Evolutionary conservation across 805 yeast genomes (phyloP).

Genomic region (Candida andamanensis): DNA sequence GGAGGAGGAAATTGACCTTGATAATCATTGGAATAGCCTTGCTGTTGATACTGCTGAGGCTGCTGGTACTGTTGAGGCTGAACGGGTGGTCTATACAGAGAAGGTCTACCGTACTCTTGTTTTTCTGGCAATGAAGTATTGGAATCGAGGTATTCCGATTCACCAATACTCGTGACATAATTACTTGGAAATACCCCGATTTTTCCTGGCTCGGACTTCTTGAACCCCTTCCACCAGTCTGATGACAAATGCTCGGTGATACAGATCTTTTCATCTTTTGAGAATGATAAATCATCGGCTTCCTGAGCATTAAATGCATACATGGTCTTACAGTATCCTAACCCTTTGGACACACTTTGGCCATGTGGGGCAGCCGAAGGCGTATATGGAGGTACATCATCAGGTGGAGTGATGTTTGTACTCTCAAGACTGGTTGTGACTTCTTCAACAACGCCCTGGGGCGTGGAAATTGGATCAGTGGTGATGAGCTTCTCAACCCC

Average conservation of each 20-base stretch:
- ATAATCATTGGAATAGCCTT: constrained; percentile 3
- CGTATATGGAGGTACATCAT: background rate
- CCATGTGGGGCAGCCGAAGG: constrained; percentile 5
- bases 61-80: constrained; percentile 13
- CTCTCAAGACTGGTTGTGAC: constrained; percentile 4
- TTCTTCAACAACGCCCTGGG: too few relatives aligned
- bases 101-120: background rate
- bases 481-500: constrained; percentile 30
- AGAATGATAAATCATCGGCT: constrained; percentile 63
- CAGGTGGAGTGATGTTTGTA: constrained; percentile 1
- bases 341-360: constrained; percentile 12
- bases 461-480: too few relatives aligned
- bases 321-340: constrained; percentile 52
- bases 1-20: constrained; percentile 4
- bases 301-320: constrained; percentile 75
- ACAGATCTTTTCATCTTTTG: constrained; percentile 62
- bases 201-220: constrained; percentile 28
- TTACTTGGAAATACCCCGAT: constrained; percentile 89
- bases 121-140: constrained; percentile 2
- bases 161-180: constrained; percentile 53
- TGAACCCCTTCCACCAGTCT: constrained; percentile 89
- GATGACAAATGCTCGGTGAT: constrained; percentile 69
- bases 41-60: constrained; percentile 8
- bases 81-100: constrained; percentile 1
- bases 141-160: constrained; percentile 21